Conservation (phyloP, 1,284 basidiomycete genomes). For the Trichosporon asahii region DNA sequence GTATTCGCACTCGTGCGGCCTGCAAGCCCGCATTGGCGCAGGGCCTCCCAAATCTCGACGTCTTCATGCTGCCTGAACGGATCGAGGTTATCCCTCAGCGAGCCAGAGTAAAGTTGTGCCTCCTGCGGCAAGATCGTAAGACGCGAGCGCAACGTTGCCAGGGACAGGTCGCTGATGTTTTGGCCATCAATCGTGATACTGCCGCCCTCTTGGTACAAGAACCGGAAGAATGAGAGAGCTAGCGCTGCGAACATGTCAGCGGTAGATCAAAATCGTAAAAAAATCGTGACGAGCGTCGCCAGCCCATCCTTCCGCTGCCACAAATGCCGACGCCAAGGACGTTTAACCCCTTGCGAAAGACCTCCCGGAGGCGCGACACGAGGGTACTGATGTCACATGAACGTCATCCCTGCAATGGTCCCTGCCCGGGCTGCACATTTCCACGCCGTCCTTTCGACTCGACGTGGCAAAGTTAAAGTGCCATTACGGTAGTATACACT, state of each 20-base stretch:
- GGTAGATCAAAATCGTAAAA: neutral
- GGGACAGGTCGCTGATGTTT: constrained; percentile 54
- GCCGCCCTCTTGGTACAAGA: constrained; percentile 52
- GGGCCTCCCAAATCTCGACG: constrained; percentile 56
- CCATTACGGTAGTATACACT: neutral
- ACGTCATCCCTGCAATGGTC: neutral
- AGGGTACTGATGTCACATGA: neutral
- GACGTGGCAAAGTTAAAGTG: constrained; percentile 4
- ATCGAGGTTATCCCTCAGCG: constrained; percentile 54
- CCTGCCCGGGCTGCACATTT: neutral
- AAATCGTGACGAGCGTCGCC: neutral
- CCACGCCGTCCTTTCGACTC: neutral
- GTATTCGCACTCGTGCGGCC: constrained; percentile 27
- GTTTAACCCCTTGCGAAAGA: neutral
- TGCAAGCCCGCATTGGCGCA: constrained; percentile 55
- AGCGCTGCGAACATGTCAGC: constrained; percentile 33
- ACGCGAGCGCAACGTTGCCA: constrained; percentile 54
- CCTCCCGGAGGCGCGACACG: neutral
- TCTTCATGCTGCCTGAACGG: constrained; percentile 56
- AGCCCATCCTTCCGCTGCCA: constrained; percentile 2
- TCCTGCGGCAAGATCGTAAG: constrained; percentile 58
- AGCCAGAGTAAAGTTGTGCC: constrained; percentile 53
- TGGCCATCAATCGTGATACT: constrained; percentile 53
- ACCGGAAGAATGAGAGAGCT: constrained; percentile 55
- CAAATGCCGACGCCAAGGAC: neutral